A percentile compares a stretch with the other conserved stretches of the same genome.
phyloP scores from a whole-genome alignment of 768 basidiomycete genomes.

The Mycena galopus region DNA sequence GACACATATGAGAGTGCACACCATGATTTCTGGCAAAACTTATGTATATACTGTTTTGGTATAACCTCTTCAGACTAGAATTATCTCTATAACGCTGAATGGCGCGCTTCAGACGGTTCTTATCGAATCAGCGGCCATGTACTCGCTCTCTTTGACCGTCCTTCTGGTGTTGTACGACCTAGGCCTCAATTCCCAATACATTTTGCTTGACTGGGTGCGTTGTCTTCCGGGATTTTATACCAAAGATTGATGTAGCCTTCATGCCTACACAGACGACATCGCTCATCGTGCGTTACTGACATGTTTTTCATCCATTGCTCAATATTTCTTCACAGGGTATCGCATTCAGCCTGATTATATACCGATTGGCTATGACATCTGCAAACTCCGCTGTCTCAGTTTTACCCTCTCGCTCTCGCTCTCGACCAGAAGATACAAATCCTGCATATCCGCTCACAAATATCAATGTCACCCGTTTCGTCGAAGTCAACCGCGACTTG shows the following conservation, averaged over 20 bases:
- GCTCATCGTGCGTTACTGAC: constrained; percentile 3
- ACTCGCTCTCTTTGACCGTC: constrained; percentile 11
- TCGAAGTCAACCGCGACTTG: constrained; percentile 6
- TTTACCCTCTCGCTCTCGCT: not conserved
- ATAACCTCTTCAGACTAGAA: not conserved
- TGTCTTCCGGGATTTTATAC: no score
- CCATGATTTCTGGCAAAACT: not conserved
- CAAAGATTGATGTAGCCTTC: not conserved
- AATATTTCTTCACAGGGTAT: constrained; percentile 1
- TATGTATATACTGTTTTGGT: constrained; percentile 22
- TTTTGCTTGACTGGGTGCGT: constrained; percentile 16
- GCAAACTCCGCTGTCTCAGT: not conserved
- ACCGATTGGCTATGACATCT: constrained; percentile 7
- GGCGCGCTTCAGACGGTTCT: constrained; percentile 12
- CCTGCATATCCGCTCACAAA: not conserved
- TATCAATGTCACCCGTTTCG: constrained; percentile 1
- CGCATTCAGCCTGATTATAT: constrained; percentile 19
- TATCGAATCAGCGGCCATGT: constrained; percentile 28
- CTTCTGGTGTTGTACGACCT: not conserved
- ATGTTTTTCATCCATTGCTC: not conserved
- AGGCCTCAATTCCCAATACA: constrained; percentile 12
- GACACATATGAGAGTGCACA: constrained; percentile 1
- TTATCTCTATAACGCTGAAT: no score
- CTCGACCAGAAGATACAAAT: not conserved
- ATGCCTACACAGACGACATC: not conserved